These are phyloP conservation scores for Trichoderma guizhouense DNA, from an alignment of 2,329 filamentous ascomycete species.

Conservation along the genomic window DNA sequence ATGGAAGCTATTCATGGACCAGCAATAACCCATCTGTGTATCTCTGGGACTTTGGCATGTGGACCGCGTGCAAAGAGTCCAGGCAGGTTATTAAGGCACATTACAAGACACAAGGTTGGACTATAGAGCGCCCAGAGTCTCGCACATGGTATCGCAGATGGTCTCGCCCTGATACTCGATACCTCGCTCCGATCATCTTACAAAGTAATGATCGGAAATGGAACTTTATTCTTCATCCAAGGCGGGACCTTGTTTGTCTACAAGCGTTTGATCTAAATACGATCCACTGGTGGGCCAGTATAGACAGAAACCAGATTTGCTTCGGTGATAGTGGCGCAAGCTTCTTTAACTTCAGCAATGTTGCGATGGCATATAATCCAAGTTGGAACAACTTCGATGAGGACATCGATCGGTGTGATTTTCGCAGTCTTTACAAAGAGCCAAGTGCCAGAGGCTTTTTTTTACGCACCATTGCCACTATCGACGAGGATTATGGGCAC, in stretches of 20 bases:
- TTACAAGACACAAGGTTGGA: not conserved
- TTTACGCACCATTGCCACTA: not conserved
- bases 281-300: no score
- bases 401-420: rapidly evolving
- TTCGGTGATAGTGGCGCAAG: no score
- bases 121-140: no score
- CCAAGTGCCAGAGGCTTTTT: not conserved
- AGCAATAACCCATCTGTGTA: not conserved
- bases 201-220: no score
- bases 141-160: no score
- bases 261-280: no score
- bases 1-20: not conserved
- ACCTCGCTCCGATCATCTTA: no score
- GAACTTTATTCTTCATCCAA: not conserved
- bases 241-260: no score
- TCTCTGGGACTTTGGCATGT: not conserved
- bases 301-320: no score
- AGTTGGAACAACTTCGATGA: not conserved
- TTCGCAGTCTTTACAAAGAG: not conserved
- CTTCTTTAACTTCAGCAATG: no score
- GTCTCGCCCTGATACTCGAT: no score
- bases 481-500: no score
- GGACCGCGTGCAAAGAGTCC: not conserved
- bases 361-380: not conserved
- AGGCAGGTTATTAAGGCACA: not conserved